phyloP scores from a whole-genome alignment of 768 basidiomycete species.

The Serendipita vermifera region DNA sequence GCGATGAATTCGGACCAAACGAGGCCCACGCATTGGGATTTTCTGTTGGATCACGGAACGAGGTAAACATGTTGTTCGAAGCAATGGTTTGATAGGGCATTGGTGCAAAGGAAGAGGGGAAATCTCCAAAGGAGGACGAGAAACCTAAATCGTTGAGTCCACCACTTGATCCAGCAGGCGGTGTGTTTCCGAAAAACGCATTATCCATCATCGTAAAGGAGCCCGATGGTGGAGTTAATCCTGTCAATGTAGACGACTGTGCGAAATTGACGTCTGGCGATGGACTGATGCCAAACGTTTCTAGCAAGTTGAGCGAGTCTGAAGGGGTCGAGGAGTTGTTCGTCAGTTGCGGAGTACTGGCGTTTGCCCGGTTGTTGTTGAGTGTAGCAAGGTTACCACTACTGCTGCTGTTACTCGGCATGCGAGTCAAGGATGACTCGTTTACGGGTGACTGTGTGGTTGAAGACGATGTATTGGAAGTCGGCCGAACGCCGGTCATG shows the following conservation, averaged over 20 bases:
- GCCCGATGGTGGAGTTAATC: neutral
- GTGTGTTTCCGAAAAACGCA: neutral
- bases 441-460: neutral
- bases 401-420: neutral
- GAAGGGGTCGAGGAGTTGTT: neutral
- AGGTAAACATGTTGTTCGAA: slow-evolving; percentile 73
- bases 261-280: slow-evolving; percentile 10
- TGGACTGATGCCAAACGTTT: slow-evolving; percentile 11
- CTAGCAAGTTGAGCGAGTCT: slow-evolving; percentile 9
- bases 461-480: neutral
- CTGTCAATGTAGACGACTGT: neutral
- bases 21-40: slow-evolving; percentile 1
- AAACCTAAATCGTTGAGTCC: no score
- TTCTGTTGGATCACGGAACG: slow-evolving; percentile 40
- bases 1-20: slow-evolving; percentile 19
- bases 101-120: slow-evolving; percentile 7
- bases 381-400: neutral
- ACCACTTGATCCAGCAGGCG: neutral
- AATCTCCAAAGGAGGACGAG: neutral
- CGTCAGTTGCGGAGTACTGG: neutral
- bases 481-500: slow-evolving; percentile 39
- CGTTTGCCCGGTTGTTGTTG: neutral
- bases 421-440: neutral
- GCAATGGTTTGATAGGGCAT: slow-evolving; percentile 67
- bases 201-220: neutral